These are phyloP conservation scores for Aegilops umbellulata DNA, from an alignment of 176 grass and related monocot genomes.

Conservation along the genomic window DNA sequence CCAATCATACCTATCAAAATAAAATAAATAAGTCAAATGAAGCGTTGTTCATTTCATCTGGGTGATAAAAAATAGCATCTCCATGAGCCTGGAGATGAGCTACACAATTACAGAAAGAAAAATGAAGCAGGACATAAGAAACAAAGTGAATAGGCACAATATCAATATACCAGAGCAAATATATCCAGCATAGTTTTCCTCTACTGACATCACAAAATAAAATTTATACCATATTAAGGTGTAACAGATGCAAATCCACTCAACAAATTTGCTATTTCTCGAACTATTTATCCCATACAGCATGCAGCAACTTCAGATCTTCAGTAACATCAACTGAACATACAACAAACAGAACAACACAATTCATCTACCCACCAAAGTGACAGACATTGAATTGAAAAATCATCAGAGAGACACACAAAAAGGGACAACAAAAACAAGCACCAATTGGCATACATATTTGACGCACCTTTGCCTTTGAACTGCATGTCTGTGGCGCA, in stretches of 20 bases:
- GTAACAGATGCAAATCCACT: background rate
- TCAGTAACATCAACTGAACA: background rate
- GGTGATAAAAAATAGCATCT: background rate
- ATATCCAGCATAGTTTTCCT: constrained; percentile 5
- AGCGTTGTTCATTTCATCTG: background rate
- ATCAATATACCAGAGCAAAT: constrained; percentile 1
- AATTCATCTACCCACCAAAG: background rate
- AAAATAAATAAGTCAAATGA: constrained; percentile 22
- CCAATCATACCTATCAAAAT: constrained; percentile 63
- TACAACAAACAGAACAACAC: background rate
- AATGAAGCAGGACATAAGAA: background rate
- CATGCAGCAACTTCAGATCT: background rate
- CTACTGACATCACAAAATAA: background rate
- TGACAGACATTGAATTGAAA: background rate
- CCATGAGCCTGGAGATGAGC: background rate
- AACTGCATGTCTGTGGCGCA: constrained; percentile 73
- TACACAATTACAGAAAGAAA: constrained; percentile 13
- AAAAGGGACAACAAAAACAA: background rate
- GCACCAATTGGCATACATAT: background rate
- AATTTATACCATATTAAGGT: background rate
- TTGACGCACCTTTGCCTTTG: constrained; percentile 80
- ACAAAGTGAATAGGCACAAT: background rate
- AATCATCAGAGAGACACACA: background rate
- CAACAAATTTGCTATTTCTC: background rate
- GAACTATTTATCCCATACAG: background rate